Conservation (phyloP, 805 yeast species). For the Candida palmyrensis region DNA sequence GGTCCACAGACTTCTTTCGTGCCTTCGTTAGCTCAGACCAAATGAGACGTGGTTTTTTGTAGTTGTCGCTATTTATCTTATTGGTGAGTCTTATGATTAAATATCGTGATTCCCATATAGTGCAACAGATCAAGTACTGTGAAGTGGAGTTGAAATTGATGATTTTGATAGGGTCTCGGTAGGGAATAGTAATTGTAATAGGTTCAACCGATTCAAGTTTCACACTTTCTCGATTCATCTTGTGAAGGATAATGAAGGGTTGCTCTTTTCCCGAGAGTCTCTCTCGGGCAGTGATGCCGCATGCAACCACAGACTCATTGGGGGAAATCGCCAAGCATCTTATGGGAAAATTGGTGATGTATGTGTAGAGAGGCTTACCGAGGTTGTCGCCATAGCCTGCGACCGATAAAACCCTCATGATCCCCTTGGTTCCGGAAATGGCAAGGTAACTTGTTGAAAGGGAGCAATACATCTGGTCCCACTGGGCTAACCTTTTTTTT, state of each 20-base stretch:
- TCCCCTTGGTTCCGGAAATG: constrained; percentile 70
- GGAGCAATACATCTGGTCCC: constrained; percentile 60
- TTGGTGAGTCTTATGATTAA: constrained; percentile 68
- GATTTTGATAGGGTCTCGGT: constrained; percentile 76
- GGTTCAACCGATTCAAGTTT: constrained; percentile 41
- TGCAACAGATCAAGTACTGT: constrained; percentile 66
- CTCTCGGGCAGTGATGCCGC: constrained; percentile 81
- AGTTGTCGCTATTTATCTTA: constrained; percentile 40
- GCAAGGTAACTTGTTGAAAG: constrained; percentile 57
- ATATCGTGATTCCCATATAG: constrained; percentile 73
- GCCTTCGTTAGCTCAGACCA: constrained; percentile 26
- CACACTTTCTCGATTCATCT: constrained; percentile 11
- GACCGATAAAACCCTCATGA: constrained; percentile 60
- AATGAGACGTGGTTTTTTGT: constrained; percentile 33
- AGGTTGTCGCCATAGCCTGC: constrained; percentile 19
- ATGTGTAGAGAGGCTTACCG: constrained; percentile 66
- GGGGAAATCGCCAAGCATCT: constrained; percentile 72
- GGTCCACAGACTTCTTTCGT: constrained; percentile 46
- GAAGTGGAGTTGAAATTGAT: constrained; percentile 71
- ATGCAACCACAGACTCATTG: constrained; percentile 60
- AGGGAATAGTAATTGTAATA: constrained; percentile 74
- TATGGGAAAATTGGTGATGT: constrained; percentile 68
- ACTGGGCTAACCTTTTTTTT: constrained; percentile 33
- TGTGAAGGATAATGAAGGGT: constrained; percentile 65
- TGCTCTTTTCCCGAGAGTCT: constrained; percentile 64